These are phyloP conservation scores for Xylaria sp. DNA, from an alignment of 2,329 filamentous ascomycete genomes.

Conservation along the genomic window DNA sequence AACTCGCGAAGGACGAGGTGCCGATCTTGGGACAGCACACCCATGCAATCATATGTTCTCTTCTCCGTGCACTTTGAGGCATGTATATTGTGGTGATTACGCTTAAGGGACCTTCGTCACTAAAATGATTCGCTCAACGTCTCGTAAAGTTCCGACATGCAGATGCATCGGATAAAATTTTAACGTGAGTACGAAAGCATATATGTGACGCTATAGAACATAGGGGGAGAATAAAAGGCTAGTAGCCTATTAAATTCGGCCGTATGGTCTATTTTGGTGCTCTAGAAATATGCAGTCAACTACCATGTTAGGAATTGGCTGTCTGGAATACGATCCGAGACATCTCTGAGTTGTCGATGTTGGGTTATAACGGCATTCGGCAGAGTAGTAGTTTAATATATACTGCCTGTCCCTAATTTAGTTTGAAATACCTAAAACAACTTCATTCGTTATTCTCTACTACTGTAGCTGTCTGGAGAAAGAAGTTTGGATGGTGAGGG, in stretches of 20 bases:
- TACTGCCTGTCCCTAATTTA: background rate
- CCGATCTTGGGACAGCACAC: conserved; percentile 34
- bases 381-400: background rate
- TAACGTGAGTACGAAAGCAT: background rate
- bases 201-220: background rate
- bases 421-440: background rate
- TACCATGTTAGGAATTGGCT: no score
- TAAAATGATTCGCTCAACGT: conserved; percentile 1
- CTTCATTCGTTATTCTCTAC: background rate
- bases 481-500: no score
- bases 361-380: background rate
- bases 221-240: conserved; percentile 7
- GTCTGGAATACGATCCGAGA: conserved; percentile 14
- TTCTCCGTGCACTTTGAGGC: conserved; percentile 39
- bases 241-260: background rate
- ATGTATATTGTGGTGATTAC: conserved; percentile 38
- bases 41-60: conserved; percentile 44
- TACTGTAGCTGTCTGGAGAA: no score
- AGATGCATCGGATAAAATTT: conserved; percentile 17
- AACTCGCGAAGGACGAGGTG: conserved; percentile 41
- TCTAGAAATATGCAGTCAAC: no score
- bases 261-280: background rate
- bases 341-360: conserved; percentile 16
- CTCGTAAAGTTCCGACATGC: background rate
- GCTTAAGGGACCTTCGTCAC: conserved; percentile 2